Base-by-base conservation (phyloP, 805 yeast genomes). In the Kazachstania africana region DNA sequence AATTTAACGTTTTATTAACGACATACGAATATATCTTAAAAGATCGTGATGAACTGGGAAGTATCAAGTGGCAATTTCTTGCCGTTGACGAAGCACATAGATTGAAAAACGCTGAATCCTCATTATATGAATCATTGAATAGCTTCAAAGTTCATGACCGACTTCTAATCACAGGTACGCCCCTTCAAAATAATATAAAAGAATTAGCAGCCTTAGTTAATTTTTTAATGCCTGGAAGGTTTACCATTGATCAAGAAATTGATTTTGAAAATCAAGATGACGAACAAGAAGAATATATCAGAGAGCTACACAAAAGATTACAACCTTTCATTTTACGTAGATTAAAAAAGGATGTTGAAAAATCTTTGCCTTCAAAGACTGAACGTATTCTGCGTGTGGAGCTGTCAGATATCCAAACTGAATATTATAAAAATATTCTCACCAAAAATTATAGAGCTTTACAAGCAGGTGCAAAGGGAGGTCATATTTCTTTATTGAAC, bases 41-140 rank as follows among this genome's bases (percentile, higher is more conserved):
- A 49, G 99, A 91, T 55, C 66, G 85, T 26, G 44, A 63, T 16
- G 93, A 81, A 38, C 67, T 91, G 31, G 94, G 95, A 4, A 53
- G 72, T 18, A 71, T 91, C 36, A 79, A 71, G 54, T 91, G 99
- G 99, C 96, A 87, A 53, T 91, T 79, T 52, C 60, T 93, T 43
- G 98, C 98, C 2, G 97, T 91, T 16, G 99, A 91, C 57, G 99
- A 91, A 61, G 99, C 98, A 4, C 99, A 91, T 60, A 70, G 98
- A 50, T 66, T 91, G 51, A 91, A 91, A 47, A 91, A 91, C 52
- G 82, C 95, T 0, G 96, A 87, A 53, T 76, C 91, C 18, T 87
- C 97, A 0, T 62, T 91, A 25, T 91, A 91, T 54, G 97, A 88
- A 50, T 78, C 94, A 3, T 65, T 91, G 36, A 70, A 66, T 45